Conservation (phyloP, 2,329 filamentous ascomycete species). For the Akanthomyces dipterigenus region DNA sequence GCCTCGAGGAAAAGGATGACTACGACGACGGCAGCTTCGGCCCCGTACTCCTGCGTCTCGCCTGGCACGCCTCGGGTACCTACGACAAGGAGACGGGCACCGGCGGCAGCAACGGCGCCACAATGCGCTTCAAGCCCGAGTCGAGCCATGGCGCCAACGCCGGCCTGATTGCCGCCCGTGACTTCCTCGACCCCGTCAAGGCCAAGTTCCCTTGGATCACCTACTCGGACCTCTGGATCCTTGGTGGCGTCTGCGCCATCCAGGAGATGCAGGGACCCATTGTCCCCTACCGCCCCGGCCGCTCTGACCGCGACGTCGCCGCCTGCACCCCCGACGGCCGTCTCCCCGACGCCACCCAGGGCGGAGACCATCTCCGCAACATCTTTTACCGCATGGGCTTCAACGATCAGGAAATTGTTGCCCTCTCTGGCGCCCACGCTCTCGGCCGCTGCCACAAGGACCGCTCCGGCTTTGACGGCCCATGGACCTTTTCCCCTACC, state of each 20-base stretch:
- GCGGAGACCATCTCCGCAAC: slow-evolving; percentile 72
- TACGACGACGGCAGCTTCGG: slow-evolving; percentile 97
- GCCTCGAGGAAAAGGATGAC: slow-evolving; percentile 81
- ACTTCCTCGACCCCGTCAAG: slow-evolving; percentile 92
- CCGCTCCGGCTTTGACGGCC: slow-evolving; percentile 80
- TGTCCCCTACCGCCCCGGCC: slow-evolving; percentile 85
- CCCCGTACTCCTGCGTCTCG: slow-evolving; percentile 81
- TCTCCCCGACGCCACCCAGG: slow-evolving; percentile 71
- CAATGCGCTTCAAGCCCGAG: slow-evolving; percentile 92
- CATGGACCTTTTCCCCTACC: slow-evolving; percentile 88
- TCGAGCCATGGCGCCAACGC: slow-evolving; percentile 88
- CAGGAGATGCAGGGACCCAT: slow-evolving; percentile 91
- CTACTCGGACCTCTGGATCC: slow-evolving; percentile 96
- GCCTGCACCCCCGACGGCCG: slow-evolving; percentile 93
- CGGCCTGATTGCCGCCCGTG: slow-evolving; percentile 75
- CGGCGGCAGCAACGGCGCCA: slow-evolving; percentile 91
- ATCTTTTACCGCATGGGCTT: slow-evolving; percentile 98
- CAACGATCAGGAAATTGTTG: slow-evolving; percentile 94
- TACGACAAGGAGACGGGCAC: slow-evolving; percentile 84
- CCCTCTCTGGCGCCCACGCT: slow-evolving; percentile 77
- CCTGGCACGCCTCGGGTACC: slow-evolving; percentile 91
- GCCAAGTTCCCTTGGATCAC: slow-evolving; percentile 86
- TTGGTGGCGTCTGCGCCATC: slow-evolving; percentile 75
- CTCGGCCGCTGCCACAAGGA: slow-evolving; percentile 85
- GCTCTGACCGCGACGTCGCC: slow-evolving; percentile 67